Conservation (phyloP, 2,329 filamentous ascomycete species). For the Sporothrix humicola region DNA sequence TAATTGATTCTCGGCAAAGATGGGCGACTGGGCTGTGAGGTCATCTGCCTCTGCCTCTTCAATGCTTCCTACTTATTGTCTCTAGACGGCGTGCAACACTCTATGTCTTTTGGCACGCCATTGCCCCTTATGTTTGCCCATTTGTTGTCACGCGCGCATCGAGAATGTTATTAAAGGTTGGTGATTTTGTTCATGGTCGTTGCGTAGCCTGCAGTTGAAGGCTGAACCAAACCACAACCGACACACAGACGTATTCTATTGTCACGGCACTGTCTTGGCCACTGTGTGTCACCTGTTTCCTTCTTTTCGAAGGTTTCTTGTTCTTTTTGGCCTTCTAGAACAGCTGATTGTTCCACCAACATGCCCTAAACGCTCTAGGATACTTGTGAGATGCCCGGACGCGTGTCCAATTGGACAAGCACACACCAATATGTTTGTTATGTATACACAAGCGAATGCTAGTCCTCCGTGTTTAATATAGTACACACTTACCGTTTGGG, state of each 20-base stretch:
- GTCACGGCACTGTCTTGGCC: not conserved
- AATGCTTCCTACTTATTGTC: not conserved
- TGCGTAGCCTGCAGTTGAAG: not conserved
- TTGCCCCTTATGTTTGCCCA: not conserved
- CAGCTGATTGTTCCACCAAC: not conserved
- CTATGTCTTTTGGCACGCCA: not conserved
- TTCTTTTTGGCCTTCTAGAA: not conserved
- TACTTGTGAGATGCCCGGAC: not conserved
- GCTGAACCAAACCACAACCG: not conserved
- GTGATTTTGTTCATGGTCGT: not conserved
- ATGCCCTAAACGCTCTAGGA: not conserved
- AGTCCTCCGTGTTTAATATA: not conserved
- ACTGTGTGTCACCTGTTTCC: not conserved
- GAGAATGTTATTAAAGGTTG: too few relatives aligned
- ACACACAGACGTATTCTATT: not conserved
- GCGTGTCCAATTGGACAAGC: not conserved
- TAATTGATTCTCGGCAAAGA: not conserved
- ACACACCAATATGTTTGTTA: not conserved
- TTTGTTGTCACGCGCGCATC: not conserved
- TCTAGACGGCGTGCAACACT: not conserved
- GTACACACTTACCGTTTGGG: not conserved
- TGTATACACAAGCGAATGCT: not conserved
- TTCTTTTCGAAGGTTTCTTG: not conserved
- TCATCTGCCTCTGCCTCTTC: not conserved
- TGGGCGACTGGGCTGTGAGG: not conserved